Base-by-base conservation (phyloP, 2,329 filamentous ascomycete species). In the Arthrobotrys musiformis region DNA sequence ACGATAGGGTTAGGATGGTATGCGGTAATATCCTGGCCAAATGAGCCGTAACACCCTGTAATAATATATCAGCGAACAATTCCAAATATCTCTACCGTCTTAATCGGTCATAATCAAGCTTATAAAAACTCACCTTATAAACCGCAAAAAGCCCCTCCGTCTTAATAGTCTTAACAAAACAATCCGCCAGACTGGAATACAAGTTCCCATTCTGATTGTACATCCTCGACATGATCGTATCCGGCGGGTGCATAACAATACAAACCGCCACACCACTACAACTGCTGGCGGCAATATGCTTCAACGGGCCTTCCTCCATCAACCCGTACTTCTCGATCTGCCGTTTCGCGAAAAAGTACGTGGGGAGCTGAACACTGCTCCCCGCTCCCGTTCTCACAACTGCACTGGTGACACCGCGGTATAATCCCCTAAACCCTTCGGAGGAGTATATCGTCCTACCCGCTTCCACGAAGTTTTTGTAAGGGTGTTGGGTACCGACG, bases 181-280 rank as follows among this genome's bases (percentile, higher is more conserved):
- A 99, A 85, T 99, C 95, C 79, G 97, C 92, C 3, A 96, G 93
- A 73, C 94, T 92, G 80, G 88, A 90, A 86, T 99, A 99, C n/a
- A 99, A 88, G 83, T 97, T 97, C 63, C 95, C 95, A 78, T 94
- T 97, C 84, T 99, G 95, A 86, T 99, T 99, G 87, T 99, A 99
- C 87, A 99, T 91, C 79, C 95, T 91, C 78, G 93, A 95, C 95
- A 99, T 99, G 85, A 99, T 92, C 4, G 95, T 99, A 84, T 99
- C 95, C 82, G 95, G 95, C 66, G 95, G 95, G 82, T 99, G 95
- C 95, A 99, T 99, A 79, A 98, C 90, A 81, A 92, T 93, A 86
- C 95, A 99, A 17, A 99, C 95, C 11, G 97, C 95, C 82, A 99
- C 97, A 0, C 95, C 95, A 81, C 93, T 97, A 40, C 89, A 90